These are phyloP conservation scores for Neonothopanus nambi DNA, from an alignment of 1,284 basidiomycete species.

Conservation along the genomic window DNA sequence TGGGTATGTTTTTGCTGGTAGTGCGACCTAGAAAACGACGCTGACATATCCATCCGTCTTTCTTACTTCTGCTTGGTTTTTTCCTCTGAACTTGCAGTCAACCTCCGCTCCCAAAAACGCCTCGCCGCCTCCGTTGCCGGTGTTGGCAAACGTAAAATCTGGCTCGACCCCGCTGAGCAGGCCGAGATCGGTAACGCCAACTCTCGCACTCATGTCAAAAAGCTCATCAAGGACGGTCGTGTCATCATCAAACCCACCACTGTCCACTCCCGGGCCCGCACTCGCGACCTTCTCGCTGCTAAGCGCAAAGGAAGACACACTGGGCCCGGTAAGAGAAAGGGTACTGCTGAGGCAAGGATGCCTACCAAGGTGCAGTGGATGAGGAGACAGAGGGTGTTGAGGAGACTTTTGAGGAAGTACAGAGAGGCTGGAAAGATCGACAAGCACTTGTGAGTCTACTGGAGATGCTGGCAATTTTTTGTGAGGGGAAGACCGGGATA, in stretches of 20 bases:
- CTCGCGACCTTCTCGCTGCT: conserved; percentile 88
- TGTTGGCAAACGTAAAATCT: conserved; percentile 99
- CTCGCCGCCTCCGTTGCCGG: conserved; percentile 96
- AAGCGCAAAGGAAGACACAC: conserved; percentile 99
- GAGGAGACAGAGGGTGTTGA: conserved; percentile 95
- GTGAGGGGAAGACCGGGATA: background rate
- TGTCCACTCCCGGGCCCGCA: conserved; percentile 96
- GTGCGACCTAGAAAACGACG: background rate
- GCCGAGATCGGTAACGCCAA: conserved; percentile 98
- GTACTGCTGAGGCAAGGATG: conserved; percentile 98
- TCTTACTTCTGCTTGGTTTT: background rate
- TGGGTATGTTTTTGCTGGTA: conserved; percentile 13
- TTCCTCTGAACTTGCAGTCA: conserved; percentile 47
- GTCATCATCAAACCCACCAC: conserved; percentile 96
- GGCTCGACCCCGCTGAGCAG: conserved; percentile 98
- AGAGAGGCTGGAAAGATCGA: conserved; percentile 99
- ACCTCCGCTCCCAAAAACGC: conserved; percentile 96
- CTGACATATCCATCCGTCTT: background rate
- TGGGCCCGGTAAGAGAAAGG: conserved; percentile 97
- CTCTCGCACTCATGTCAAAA: conserved; percentile 96
- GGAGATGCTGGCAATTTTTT: conserved; percentile 3
- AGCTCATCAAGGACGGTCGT: conserved; percentile 96
- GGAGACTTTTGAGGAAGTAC: conserved; percentile 96
- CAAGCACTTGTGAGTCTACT: conserved; percentile 91
- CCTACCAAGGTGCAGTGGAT: conserved; percentile 99